Conservation (phyloP, 441 rosid species). For the Erodium moschatum region DNA sequence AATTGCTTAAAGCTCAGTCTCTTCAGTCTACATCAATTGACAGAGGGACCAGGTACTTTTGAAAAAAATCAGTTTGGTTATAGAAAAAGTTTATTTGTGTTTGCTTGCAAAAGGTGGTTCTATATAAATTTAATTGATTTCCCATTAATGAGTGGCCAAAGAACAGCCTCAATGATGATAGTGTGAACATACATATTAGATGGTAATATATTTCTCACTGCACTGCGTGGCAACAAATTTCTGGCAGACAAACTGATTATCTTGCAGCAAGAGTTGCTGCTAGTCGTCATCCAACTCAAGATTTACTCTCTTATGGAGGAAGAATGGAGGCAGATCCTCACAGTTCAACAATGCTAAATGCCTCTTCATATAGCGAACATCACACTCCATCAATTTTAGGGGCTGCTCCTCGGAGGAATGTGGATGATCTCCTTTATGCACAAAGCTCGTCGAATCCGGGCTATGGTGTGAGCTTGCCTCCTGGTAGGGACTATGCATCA, state of each 20-base stretch:
- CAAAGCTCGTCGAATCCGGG: slow-evolving; percentile 84
- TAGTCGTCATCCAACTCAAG: slow-evolving; percentile 63
- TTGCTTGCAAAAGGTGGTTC: slow-evolving; percentile 19
- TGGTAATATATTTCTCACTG: slow-evolving; percentile 40
- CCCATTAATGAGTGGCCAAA: slow-evolving; percentile 21
- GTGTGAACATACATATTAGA: slow-evolving; percentile 33
- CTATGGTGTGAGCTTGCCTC: slow-evolving; percentile 97
- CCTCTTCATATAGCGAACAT: slow-evolving; percentile 62
- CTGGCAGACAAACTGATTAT: slow-evolving; percentile 99
- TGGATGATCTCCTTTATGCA: slow-evolving; percentile 61
- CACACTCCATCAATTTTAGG: slow-evolving; percentile 80
- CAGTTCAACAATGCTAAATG: slow-evolving; percentile 48
- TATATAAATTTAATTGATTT: slow-evolving; percentile 12
- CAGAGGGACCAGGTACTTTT: slow-evolving; percentile 65
- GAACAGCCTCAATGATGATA: slow-evolving; percentile 24
- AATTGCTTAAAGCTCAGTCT: slow-evolving; percentile 62
- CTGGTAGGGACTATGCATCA: slow-evolving; percentile 87
- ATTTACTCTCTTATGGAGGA: slow-evolving; percentile 70
- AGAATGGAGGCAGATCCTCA: slow-evolving; percentile 74
- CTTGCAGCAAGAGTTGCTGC: slow-evolving; percentile 82
- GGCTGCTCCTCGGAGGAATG: slow-evolving; percentile 77
- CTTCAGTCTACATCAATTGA: slow-evolving; percentile 61
- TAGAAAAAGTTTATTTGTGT: slow-evolving; percentile 20
- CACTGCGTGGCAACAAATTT: slow-evolving; percentile 84
- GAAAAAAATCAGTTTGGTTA: slow-evolving; percentile 8